Conservation (phyloP, 176 grass and related monocot genomes). For the Luzula sylvatica region DNA sequence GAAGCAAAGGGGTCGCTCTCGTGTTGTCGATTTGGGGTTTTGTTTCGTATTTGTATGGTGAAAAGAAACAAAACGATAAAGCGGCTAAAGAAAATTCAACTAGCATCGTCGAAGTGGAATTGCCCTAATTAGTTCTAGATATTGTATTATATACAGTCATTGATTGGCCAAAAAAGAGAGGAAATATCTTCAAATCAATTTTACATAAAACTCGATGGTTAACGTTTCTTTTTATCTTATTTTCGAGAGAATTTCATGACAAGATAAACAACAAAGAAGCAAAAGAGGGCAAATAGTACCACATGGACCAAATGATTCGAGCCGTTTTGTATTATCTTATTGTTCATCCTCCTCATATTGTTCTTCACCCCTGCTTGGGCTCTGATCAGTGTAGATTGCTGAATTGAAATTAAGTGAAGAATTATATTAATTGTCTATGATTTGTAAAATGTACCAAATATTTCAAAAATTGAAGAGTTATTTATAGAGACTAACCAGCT, state of each 20-base stretch:
- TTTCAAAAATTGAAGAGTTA: not conserved
- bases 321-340: constrained; percentile 66
- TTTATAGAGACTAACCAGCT: constrained; percentile 40
- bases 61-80: constrained; percentile 38
- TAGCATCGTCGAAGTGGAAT: too few species aligned
- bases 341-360: constrained; percentile 91
- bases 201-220: too few species aligned
- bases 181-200: too few species aligned
- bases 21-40: constrained; percentile 65
- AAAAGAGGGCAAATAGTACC: constrained; percentile 55
- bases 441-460: too few species aligned
- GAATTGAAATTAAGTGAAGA: not conserved
- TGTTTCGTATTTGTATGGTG: constrained; percentile 58
- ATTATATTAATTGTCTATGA: constrained; percentile 4
- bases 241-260: constrained; percentile 51
- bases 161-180: too few species aligned
- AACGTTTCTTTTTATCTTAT: constrained; percentile 38
- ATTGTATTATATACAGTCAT: too few species aligned
- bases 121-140: too few species aligned
- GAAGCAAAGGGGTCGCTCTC: constrained; percentile 40
- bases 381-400: constrained; percentile 71
- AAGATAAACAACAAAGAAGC: constrained; percentile 70
- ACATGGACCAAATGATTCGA: constrained; percentile 78
- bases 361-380: constrained; percentile 78
- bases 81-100: not conserved